A percentile compares a stretch with the other conserved stretches of the same genome.
These are phyloP conservation scores for Sugiyamaella pinicola DNA, from an alignment of 1,139 yeast genomes.

Conservation along the genomic window DNA sequence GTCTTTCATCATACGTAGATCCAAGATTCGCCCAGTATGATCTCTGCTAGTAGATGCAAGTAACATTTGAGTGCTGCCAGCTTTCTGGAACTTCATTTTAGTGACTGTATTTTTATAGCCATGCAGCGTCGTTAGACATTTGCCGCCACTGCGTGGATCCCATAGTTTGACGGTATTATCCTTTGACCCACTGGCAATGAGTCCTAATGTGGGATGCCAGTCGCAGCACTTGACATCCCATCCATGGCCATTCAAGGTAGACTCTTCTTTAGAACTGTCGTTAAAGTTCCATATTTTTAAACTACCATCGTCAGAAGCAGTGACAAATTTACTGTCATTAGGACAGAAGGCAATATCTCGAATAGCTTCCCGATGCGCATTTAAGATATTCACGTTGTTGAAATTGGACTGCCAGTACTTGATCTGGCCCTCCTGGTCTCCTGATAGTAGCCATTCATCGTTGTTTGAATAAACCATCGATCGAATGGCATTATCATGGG, in stretches of 20 bases:
- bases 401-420: constrained; percentile 98
- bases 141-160: constrained; percentile 90
- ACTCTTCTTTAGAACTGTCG: constrained; percentile 75
- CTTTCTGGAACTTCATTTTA: constrained; percentile 71
- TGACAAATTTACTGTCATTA: constrained; percentile 84
- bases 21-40: constrained; percentile 84
- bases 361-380: constrained; percentile 80
- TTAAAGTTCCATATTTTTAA: constrained; percentile 93
- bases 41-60: constrained; percentile 89
- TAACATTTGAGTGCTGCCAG: constrained; percentile 61
- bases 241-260: constrained; percentile 84
- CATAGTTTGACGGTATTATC: constrained; percentile 90
- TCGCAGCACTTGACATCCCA: constrained; percentile 98
- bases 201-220: constrained; percentile 91
- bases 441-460: constrained; percentile 92
- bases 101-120: constrained; percentile 94
- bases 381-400: constrained; percentile 81
- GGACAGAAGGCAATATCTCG: constrained; percentile 90
- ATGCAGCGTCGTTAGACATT: constrained; percentile 76
- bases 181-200: constrained; percentile 69
- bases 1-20: constrained; percentile 81
- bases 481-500: constrained; percentile 89
- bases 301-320: constrained; percentile 89
- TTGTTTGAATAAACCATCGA: constrained; percentile 81
- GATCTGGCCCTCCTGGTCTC: constrained; percentile 88